Base-by-base conservation (phyloP, 2,329 filamentous ascomycete species). In the Fusarium praegraminearum region DNA sequence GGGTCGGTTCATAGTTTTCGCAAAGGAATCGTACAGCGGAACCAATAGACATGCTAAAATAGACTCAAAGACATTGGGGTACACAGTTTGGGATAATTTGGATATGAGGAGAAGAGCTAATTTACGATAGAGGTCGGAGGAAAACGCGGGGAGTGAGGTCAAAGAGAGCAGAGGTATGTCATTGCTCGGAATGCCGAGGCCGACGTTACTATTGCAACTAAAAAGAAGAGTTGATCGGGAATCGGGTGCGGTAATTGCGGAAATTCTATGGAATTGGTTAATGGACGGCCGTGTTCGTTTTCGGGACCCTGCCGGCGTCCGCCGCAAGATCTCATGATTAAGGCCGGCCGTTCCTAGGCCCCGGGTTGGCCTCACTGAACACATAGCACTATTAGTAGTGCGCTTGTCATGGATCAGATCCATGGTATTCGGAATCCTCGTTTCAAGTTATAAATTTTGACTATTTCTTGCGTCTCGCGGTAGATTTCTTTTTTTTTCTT, bases 241-340 rank as follows among this genome's bases (percentile, higher is more conserved):
- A 26, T 67, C 43, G 45, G 41, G 47, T 15, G 59, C 67, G 67
- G 67, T 55, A 70, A 67, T 45, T 57, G 52, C 32, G 38, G 44
- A 9, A 28, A 49, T 33, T 41, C 43, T 7, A 32, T 38, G 12
- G n/a, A 47, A 40, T 40, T 43, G 38, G 24, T 28, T 15, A 28
- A 38, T 36, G 47, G 49, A 55, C 46, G 24, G 52, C 59, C 62
- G 72, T 74, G 65, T 73, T 74, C 72, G 70, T 72, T 74, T 71
- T 75, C 72, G 72, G 72, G 65, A 73, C 51, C 62, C 62, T 47
- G 50, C 52, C 63, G 62, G 40, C 32, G 35, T 47, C 44, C 52
- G 45, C 49, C 60, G 56, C 38, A 20, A 63, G 57, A 41, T 54
- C 51, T 70, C 58, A 68, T 71, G 63, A 62, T 60, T 57, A 40